Evolutionary conservation across 106 monocot genomes (phyloP), one percentile per base, ranked within the genome.

Genomic region (Allium fistulosum): DNA sequence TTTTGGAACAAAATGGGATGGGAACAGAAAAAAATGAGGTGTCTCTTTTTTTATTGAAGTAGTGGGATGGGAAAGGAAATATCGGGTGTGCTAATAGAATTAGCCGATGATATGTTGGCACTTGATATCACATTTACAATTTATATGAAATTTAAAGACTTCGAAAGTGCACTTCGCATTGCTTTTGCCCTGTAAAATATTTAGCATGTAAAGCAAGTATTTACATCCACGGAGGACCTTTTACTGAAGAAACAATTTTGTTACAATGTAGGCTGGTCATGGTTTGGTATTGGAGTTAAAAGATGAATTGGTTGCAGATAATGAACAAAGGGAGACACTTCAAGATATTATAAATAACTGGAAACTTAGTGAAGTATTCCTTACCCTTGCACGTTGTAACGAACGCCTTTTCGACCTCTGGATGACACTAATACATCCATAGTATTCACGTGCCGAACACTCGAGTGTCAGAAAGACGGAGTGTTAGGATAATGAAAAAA

Each of bases 341-440:
- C 97, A 97, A 67, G 97, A 97, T 17, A 97, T 92, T 59, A 65
- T 92, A 14, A 87, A 87, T 62, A 97, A 97, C 75, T 74, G 63
- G 48, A 92, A 84, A 81, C 59, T 97, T 73, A 97, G 87, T 75
- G 97, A 97, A 82, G 92, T 92, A 26, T 97, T 89, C 58, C 89
- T 97, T 57, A 81, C 97, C 66, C 97, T 97, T 77, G 97, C 92
- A 59, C 97, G 92, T 26, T 92, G 92, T 80, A 83, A 92, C 71
- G 97, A 97, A 53, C 1, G 22, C 22, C 22, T 1, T 22, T 22
- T 22, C 22, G 22, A 22, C 22, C 22, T 22, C 22, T 22, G 22
- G 22, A 22, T 22, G 22, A 22, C 22, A 0, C 22, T 22, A 22
- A 1, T 22, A 22, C 22, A 22, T 22, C 1, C 22, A 22, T 1